Evolutionary conservation across 768 basidiomycete genomes (phyloP), one percentile per base, ranked within the genome.

Genomic region (Zangia roseola): DNA sequence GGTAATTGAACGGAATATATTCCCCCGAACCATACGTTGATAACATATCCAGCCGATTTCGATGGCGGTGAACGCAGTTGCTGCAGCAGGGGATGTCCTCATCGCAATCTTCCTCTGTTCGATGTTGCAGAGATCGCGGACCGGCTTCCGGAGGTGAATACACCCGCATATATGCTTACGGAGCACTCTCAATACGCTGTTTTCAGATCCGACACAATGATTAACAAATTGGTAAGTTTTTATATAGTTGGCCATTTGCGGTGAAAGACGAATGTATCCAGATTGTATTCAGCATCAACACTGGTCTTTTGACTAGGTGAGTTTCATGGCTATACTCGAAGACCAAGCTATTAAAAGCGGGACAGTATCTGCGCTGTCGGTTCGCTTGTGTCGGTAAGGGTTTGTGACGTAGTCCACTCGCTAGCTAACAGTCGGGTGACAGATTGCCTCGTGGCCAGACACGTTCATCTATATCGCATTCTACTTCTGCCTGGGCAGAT

Each of bases 381-480:
- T 33, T 83, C 82, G 10, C 63, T 84, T 43, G 61, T 82, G 31
- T 78, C 82, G n/a, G 81, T 80, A 52, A 21, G 59, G 28, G 24
- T 30, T n/a, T 28, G 6, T 19, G 17, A 6, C 10, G n/a, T 45
- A 2, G n/a, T n/a, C 13, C 26, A 16, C 1, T 6, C 3, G 4
- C 6, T 12, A 12, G 17, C 24, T 59, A 28, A 51, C 43, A 43
- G 45, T 38, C 17, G 1, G 33, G 16, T 21, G 10, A 34, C 49
- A 83, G 81, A 84, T 83, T 54, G 53, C 71, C n/a, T 71, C 70
- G 6, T 76, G 76, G 35, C 75, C 74, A 0, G 33, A 67, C 10
- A 81, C 81, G 0, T 83, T 83, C 64, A 65, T 83, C 45, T 84
- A 84, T 48, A 82, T 84, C 40, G 71, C 76, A 2, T 84, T 84